phyloP scores from a whole-genome alignment of 2,329 filamentous ascomycete genomes.

The Corinectria fuckeliana region DNA sequence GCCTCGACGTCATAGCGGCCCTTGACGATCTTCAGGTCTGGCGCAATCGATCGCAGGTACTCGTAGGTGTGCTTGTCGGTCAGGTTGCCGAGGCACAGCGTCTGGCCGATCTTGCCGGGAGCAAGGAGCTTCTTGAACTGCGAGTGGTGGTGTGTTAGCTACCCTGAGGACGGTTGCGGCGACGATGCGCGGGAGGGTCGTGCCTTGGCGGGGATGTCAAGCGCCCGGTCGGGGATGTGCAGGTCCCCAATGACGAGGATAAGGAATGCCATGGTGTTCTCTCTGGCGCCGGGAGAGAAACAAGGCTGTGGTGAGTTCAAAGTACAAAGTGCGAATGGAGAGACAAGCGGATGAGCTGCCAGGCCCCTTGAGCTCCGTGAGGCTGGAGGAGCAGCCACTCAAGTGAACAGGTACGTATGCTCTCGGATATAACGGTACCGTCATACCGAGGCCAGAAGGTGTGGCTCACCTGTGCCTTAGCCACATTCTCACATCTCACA shows the following conservation, averaged over 20 bases:
- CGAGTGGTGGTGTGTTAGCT: constrained; percentile 36
- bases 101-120: constrained; percentile 83
- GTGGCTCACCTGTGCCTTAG: constrained; percentile 21
- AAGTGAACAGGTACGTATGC: constrained; percentile 29
- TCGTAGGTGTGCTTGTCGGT: constrained; percentile 83
- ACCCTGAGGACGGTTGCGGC: constrained; percentile 24
- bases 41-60: constrained; percentile 76
- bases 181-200: constrained; percentile 10
- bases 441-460: constrained; percentile 29
- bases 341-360: constrained; percentile 26
- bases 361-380: constrained; percentile 35
- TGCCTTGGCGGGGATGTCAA: constrained; percentile 91
- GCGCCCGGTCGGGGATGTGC: constrained; percentile 89
- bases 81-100: constrained; percentile 79
- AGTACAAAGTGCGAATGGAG: constrained; percentile 19
- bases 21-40: constrained; percentile 74
- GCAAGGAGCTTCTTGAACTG: constrained; percentile 88
- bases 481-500: not conserved
- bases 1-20: constrained; percentile 72
- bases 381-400: constrained; percentile 39
- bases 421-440: constrained; percentile 42
- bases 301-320: constrained; percentile 28
- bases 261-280: constrained; percentile 77
- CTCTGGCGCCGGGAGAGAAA: constrained; percentile 29
- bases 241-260: constrained; percentile 93